Evolutionary conservation across 1,139 yeast species (phyloP), one percentile per base, ranked within the genome.

Genomic region (Taphrina pruni): DNA sequence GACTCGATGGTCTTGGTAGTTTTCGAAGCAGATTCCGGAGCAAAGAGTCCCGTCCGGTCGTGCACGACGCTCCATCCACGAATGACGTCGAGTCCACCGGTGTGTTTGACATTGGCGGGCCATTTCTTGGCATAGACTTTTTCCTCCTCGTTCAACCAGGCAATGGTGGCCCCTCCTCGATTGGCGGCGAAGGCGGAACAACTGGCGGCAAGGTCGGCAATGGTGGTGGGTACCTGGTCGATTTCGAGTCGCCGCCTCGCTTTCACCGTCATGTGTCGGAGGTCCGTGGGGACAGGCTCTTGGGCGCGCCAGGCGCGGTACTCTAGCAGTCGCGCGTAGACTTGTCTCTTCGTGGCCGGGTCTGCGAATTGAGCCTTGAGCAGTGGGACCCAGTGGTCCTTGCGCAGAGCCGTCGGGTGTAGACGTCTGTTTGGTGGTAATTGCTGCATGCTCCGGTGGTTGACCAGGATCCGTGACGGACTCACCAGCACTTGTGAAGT

Each of bases 381-480:
- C 12, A 64, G 61, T 36, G 67, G 67, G 6, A 55, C 56, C 67
- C 67, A 64, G 39, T 64, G 67, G 17, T 64, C 67, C 17, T 54
- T 64, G 46, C 67, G 60, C 36, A 64, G 61, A 2, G 60, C 51
- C 1, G 60, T 48, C 20, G 67, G 61, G 36, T 54, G 67, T 12
- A 64, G 67, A 21, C 60, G 58, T 55, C 61, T 64, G 38, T 64
- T 54, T 45, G 67, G 67, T 11, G 67, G 67, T 12, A 64, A 58
- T 55, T 64, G 67, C 20, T 58, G 36, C 43, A 64, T 46, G 41
- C 55, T 38, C 8, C 52, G 43, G 20, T 39, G 21, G 46, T 64
- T 64, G 36, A 14, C 20, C 55, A 64, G 39, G 32, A 43, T 39
- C 12, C 60, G 50, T 8, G 51, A 21, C 14, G 67, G 67, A 41